phyloP scores from a whole-genome alignment of 495 filamentous ascomycete species.

The Aspergillus avenaceus region DNA sequence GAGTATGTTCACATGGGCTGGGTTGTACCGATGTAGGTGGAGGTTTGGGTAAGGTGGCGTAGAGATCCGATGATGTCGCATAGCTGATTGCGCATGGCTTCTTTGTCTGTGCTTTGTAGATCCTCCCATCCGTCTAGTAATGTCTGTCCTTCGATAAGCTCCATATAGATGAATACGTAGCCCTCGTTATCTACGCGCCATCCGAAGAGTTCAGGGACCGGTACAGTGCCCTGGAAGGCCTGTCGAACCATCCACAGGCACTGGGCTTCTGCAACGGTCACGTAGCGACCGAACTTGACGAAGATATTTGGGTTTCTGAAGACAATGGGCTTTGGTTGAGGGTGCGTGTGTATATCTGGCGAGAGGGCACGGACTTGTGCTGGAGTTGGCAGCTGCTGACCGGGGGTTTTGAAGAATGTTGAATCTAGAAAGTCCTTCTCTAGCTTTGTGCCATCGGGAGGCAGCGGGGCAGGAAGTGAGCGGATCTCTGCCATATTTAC shows the following conservation, averaged over 20 bases:
- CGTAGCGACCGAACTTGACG: constrained; percentile 41
- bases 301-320: constrained; percentile 36
- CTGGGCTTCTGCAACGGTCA: constrained; percentile 39
- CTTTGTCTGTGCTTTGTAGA: constrained; percentile 28
- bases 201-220: constrained; percentile 46
- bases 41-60: constrained; percentile 30
- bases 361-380: constrained; percentile 21
- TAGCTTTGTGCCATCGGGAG: constrained; percentile 11
- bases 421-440: constrained; percentile 22
- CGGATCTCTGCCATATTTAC: neutral
- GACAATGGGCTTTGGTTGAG: constrained; percentile 21
- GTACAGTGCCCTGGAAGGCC: constrained; percentile 28
- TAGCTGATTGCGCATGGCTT: constrained; percentile 31
- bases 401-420: constrained; percentile 20
- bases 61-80: constrained; percentile 19
- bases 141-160: constrained; percentile 36
- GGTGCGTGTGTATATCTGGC: constrained; percentile 4
- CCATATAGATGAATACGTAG: constrained; percentile 45
- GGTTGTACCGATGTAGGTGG: constrained; percentile 26
- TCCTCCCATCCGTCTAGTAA: constrained; percentile 32
- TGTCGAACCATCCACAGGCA: constrained; percentile 38
- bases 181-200: constrained; percentile 38
- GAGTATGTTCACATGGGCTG: neutral
- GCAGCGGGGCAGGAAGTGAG: neutral
- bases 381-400: constrained; percentile 16